Base-by-base conservation (phyloP, 805 yeast genomes). In the Hanseniaspora pseudoguilliermondii region DNA sequence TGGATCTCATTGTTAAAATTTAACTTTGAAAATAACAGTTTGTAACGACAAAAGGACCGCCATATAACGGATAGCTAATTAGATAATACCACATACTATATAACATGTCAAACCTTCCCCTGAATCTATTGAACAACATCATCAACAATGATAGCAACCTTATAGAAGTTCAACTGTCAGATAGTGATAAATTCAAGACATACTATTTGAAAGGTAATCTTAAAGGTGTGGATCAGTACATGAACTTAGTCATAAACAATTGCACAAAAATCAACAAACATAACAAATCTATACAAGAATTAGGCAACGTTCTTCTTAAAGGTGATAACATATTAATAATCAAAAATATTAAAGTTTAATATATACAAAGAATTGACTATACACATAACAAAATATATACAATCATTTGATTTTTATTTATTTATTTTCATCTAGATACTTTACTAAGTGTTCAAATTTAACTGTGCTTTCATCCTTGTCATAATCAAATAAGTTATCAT, bases 161-260 rank as follows among this genome's bases (percentile, higher is more conserved):
- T 13, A 43, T 52, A 15, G 21, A 21, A 5, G 39, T 52, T 15
- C 46, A 52, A 29, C 21, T 52, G 4, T 52, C 55, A 27, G 55
- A 52, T 18, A 38, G 21, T 15, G 11, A 21, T 9, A 52, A 52
- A 29, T 52, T 52, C 18, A 52, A 29, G 5, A 10, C 20, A 13
- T 52, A 20, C 15, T 52, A 52, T n/a, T 15, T 52, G 1, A 86
- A 84, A 62, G 98, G 98, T 1, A 79, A 76, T 59, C 82, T 93
- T 34, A 75, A 83, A 58, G 99, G 99, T 1, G 91, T 95, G 69
- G 99, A 93, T 69, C 98, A 95, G 71, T 91, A 90, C 65, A 95
- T 93, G 98, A 93, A 93, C 66, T 71, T 82, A 18, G 84, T 81
- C 4, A 69, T 82, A 23, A 82, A 78, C 36, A 78, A 79, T 50